phyloP scores from a whole-genome alignment of 2,329 filamentous ascomycete genomes.

The Fragosphaeria purpurea region DNA sequence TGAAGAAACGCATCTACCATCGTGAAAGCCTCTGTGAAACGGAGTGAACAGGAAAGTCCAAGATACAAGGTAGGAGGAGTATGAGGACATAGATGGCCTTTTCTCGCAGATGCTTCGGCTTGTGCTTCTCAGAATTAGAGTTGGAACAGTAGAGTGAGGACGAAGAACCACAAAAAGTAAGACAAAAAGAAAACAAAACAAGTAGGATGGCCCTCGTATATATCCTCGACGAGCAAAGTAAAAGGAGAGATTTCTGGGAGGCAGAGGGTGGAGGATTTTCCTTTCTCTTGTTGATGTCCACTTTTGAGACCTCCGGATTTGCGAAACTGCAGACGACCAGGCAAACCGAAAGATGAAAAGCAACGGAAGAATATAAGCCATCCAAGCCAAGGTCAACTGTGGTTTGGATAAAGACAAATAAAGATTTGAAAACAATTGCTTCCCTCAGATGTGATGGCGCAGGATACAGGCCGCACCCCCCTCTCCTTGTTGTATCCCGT shows the following conservation, averaged over 20 bases:
- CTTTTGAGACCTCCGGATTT: constrained; percentile 4
- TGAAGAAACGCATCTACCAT: constrained; percentile 1
- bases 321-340: constrained; percentile 1
- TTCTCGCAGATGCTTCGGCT: too few species aligned
- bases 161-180: not conserved
- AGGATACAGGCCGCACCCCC: too few species aligned
- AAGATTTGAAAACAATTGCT: too few species aligned
- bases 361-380: not conserved
- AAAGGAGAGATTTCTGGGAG: not conserved
- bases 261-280: not conserved
- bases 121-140: too few species aligned
- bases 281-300: not conserved
- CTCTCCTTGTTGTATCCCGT: too few species aligned
- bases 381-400: too few species aligned
- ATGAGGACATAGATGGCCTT: not conserved
- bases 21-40: not conserved
- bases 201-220: not conserved
- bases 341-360: not conserved
- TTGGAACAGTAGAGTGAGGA: not conserved
- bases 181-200: not conserved
- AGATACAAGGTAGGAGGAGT: not conserved
- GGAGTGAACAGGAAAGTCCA: not conserved
- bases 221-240: not conserved
- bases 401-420: too few species aligned
- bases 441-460: too few species aligned